Conservation (phyloP, 228 moss, liverwort and hornwort species). For the Sphagnum fallax region DNA sequence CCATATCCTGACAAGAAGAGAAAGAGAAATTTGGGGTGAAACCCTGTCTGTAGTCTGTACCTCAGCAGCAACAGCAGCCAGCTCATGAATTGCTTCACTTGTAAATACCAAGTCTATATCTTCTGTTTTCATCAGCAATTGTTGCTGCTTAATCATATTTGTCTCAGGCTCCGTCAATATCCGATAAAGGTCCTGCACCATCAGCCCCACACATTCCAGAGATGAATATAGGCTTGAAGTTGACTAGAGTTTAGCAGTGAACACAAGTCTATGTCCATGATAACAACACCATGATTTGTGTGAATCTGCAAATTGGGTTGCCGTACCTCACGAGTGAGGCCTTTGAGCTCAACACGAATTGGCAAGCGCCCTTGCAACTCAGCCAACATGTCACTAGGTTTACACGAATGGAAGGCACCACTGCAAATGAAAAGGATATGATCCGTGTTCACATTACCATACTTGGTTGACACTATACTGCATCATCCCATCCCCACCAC, state of each 20-base stretch:
- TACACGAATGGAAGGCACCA: constrained; percentile 87
- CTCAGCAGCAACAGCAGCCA: constrained; percentile 83
- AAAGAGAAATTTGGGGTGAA: too few relatives aligned
- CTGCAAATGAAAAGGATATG: constrained; percentile 94
- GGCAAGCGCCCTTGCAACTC: constrained; percentile 88
- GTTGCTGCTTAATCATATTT: constrained; percentile 91
- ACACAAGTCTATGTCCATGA: too few relatives aligned
- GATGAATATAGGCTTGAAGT: too few relatives aligned
- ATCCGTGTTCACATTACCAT: constrained; percentile 88
- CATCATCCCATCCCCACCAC: constrained; percentile 10
- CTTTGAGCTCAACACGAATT: constrained; percentile 84
- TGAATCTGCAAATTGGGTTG: neutral
- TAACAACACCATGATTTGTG: too few relatives aligned
- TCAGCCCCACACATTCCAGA: neutral
- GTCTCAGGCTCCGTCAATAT: constrained; percentile 94
- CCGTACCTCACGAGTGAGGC: constrained; percentile 68
- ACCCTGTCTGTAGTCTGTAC: constrained; percentile 17
- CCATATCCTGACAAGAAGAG: too few relatives aligned
- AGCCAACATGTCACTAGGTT: constrained; percentile 94
- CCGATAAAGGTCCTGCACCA: constrained; percentile 73
- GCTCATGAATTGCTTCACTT: constrained; percentile 73
- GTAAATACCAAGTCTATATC: constrained; percentile 77
- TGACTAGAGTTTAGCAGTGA: too few relatives aligned
- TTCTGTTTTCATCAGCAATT: constrained; percentile 87
- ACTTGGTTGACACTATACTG: constrained; percentile 84